Evolutionary conservation across 495 filamentous ascomycete species (phyloP), one percentile per base, ranked within the genome.

Genomic region (Pseudoneurospora amorphoporcata): DNA sequence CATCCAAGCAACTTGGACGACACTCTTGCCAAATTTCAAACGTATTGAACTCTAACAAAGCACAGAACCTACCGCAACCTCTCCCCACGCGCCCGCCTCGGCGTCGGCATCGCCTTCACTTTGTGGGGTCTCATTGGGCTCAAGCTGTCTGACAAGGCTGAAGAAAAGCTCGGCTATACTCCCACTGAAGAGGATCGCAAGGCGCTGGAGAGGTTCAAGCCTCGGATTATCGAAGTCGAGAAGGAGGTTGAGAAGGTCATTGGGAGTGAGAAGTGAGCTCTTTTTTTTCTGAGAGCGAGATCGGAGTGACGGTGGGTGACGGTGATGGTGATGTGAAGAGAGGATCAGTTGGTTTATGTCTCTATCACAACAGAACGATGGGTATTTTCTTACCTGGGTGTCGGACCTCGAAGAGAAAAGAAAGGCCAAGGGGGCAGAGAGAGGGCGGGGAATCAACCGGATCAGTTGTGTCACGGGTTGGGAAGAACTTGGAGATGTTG

Each of bases 161-260:
- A 84, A 72, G 80, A 83, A 58, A 79, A 76, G 68, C 79, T 82
- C 38, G 83, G 83, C 68, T 79, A 80, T 70, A 82, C 75, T 68
- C 82, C 84, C 14, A 85, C 82, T 19, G 83, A 85, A 70, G 77
- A 80, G 35, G 84, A 86, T 75, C 79, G 78, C 74, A 82, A 75
- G 17, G 81, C 73, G 35, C 76, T 86, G 70, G 78, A 79, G 23
- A 79, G 76, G 73, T 45, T 78, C 12, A 72, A 77, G 43, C 84
- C 84, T n/a, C 77, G 77, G 70, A 81, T 86, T 74, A 78, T 78
- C 39, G 70, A 75, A 69, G 77, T 85, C 35, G 79, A 83, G 19
- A 75, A 76, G 69, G 71, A 75, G n/a, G 38, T 61, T 32, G 53
- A 61, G 23, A 61, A 61, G 23, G 9, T 39, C 41, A n/a, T 47